phyloP scores from a whole-genome alignment of 129 eudicot species.

The Arctium minus region DNA sequence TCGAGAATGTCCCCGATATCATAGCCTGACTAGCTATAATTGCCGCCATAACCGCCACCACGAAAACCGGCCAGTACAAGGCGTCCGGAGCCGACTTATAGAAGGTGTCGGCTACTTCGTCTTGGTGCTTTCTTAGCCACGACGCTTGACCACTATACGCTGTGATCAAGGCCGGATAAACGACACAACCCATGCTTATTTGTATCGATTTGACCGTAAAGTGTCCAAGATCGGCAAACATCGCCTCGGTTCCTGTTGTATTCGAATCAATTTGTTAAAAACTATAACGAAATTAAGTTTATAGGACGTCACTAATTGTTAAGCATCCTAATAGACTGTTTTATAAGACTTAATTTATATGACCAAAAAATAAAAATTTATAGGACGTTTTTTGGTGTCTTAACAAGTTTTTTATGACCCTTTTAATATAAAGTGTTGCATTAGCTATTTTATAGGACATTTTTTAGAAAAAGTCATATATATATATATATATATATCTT shows the following conservation, averaged over 20 bases:
- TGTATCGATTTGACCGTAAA: constrained; percentile 72
- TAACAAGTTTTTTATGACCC: too few species aligned
- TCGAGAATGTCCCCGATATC: constrained; percentile 83
- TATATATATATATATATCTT: too few species aligned
- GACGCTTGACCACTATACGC: constrained; percentile 72
- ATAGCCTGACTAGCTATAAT: constrained; percentile 84
- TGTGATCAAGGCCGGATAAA: constrained; percentile 64
- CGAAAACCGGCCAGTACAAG: constrained; percentile 75
- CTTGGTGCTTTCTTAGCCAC: constrained; percentile 39
- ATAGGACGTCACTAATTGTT: too few species aligned
- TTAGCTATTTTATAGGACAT: too few species aligned
- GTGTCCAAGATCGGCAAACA: constrained; percentile 84
- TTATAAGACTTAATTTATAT: too few species aligned
- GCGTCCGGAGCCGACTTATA: constrained; percentile 57
- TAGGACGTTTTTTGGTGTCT: too few species aligned
- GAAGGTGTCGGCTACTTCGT: constrained; percentile 41
- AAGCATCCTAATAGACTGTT: too few species aligned
- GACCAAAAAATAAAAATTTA: too few species aligned
- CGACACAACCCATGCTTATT: constrained; percentile 67
- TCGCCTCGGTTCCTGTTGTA: constrained; percentile 68
- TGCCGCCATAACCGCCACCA: constrained; percentile 71
- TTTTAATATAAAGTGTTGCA: too few species aligned
- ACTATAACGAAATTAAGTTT: neutral
- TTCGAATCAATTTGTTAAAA: neutral
- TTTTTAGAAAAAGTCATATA: too few species aligned